phyloP scores from a whole-genome alignment of 352 stramenopile species.

The Phytophthora meadii region DNA sequence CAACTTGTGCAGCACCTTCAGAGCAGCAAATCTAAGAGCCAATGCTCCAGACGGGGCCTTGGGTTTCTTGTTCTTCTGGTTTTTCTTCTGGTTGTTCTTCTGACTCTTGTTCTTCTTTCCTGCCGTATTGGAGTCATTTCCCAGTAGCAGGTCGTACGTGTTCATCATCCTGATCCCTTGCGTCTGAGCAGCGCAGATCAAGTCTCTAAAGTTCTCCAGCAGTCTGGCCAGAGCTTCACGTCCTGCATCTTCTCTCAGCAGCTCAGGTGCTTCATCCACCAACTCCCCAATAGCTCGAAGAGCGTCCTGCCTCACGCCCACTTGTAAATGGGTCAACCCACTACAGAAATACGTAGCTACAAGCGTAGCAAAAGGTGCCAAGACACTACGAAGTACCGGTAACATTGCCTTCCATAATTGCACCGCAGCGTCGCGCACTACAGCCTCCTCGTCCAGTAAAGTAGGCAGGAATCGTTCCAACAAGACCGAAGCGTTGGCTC shows the following conservation, averaged over 20 bases:
- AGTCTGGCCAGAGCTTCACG: slow-evolving; percentile 65
- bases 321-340: slow-evolving; percentile 79
- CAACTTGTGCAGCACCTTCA: slow-evolving; percentile 74
- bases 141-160: slow-evolving; percentile 68
- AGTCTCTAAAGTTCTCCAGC: slow-evolving; percentile 83
- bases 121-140: slow-evolving; percentile 11
- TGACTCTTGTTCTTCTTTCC: slow-evolving; percentile 21
- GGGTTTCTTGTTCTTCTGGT: slow-evolving; percentile 54
- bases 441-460: slow-evolving; percentile 80
- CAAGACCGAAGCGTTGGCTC: slow-evolving; percentile 74
- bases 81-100: slow-evolving; percentile 25
- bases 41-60: slow-evolving; percentile 53
- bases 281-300: slow-evolving; percentile 72
- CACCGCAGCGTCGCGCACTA: slow-evolving; percentile 79
- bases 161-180: slow-evolving; percentile 85
- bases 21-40: slow-evolving; percentile 60
- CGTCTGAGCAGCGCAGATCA: slow-evolving; percentile 66
- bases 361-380: slow-evolving; percentile 77
- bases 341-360: slow-evolving; percentile 84
- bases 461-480: slow-evolving; percentile 81
- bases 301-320: slow-evolving; percentile 77
- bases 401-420: slow-evolving; percentile 72
- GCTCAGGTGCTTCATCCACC: slow-evolving; percentile 63
- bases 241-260: slow-evolving; percentile 61
- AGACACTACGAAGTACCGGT: slow-evolving; percentile 51